Conservation (phyloP, 768 basidiomycete species). For the Tricholoma flavovirens region DNA sequence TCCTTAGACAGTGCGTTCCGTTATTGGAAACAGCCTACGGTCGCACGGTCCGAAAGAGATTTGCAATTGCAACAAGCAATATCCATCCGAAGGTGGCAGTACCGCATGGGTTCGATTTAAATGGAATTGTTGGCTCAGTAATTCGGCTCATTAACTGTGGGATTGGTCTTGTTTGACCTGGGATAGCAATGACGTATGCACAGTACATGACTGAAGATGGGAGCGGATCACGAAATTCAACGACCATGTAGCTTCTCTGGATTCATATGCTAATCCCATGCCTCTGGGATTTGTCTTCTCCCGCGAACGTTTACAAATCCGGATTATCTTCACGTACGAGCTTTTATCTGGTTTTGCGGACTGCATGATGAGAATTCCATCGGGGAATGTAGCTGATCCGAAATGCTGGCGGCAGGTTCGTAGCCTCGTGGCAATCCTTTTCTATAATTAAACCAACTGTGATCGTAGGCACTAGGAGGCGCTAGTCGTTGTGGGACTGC, state of each 20-base stretch:
- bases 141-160: background rate
- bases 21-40: background rate
- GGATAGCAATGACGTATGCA: background rate
- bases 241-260: background rate
- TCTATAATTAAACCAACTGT: background rate
- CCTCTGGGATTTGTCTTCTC: background rate
- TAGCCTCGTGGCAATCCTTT: conserved; percentile 3
- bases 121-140: background rate
- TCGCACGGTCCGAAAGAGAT: background rate
- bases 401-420: background rate
- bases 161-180: background rate
- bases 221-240: background rate
- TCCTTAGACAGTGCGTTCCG: background rate
- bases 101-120: background rate
- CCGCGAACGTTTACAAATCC: background rate
- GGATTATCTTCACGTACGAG: background rate
- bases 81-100: background rate
- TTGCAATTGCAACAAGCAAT: background rate
- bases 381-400: background rate
- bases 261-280: background rate
- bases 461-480: background rate
- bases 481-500: background rate
- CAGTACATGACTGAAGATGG: background rate
- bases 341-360: background rate
- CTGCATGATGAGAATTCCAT: no score